phyloP scores from a whole-genome alignment of 495 filamentous ascomycete genomes.

The Hypoxylon lienhwacheense region DNA sequence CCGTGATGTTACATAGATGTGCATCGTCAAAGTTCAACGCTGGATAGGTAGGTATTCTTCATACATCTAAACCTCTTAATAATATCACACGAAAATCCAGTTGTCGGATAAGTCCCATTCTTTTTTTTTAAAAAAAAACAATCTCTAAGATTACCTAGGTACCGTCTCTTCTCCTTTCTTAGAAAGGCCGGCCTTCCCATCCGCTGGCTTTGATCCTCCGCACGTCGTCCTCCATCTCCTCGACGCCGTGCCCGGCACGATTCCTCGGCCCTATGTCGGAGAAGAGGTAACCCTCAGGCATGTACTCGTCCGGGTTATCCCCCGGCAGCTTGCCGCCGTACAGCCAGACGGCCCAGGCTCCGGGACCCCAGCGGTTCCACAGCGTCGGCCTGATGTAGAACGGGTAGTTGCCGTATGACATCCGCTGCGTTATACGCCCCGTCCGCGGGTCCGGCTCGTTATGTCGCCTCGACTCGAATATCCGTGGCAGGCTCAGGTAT shows the following conservation, averaged over 20 bases:
- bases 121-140: no score
- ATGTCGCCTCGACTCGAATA: slow-evolving; percentile 47
- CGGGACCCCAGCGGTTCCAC: slow-evolving; percentile 61
- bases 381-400: slow-evolving; percentile 65
- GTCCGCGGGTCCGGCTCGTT: slow-evolving; percentile 51
- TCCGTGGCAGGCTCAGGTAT: slow-evolving; percentile 59
- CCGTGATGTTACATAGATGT: no score
- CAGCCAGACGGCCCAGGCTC: slow-evolving; percentile 55
- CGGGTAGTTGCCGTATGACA: slow-evolving; percentile 56
- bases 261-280: slow-evolving; percentile 60
- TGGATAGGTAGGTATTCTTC: no score
- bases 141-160: no score
- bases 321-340: slow-evolving; percentile 63
- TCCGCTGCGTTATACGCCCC: slow-evolving; percentile 42
- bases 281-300: slow-evolving; percentile 60
- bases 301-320: slow-evolving; percentile 58
- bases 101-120: no score
- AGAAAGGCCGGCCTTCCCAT: slow-evolving; percentile 34
- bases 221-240: slow-evolving; percentile 45
- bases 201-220: slow-evolving; percentile 17
- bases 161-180: not conserved
- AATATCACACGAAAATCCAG: no score
- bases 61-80: no score
- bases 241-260: slow-evolving; percentile 59
- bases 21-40: no score